phyloP scores from a whole-genome alignment of 352 stramenopile genomes.

The Peronospora belbahrii region DNA sequence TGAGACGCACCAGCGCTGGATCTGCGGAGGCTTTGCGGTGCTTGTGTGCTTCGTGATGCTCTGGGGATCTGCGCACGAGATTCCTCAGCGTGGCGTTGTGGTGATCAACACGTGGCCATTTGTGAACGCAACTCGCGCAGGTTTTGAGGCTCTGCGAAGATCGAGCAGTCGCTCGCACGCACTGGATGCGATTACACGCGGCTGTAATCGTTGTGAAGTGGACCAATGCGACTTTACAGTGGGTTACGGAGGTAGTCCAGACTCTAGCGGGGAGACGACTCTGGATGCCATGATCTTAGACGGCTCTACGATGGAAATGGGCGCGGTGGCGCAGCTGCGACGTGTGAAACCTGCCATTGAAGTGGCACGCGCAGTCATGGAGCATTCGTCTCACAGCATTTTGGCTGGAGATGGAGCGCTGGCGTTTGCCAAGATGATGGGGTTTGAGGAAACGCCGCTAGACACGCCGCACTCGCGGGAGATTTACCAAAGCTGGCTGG shows the following conservation, averaged over 20 bases:
- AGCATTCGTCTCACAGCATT: constrained; percentile 85
- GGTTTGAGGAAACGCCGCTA: constrained; percentile 70
- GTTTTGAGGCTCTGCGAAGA: constrained; percentile 40
- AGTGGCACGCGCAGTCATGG: constrained; percentile 80
- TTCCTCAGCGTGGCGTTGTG: constrained; percentile 30
- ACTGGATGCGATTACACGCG: constrained; percentile 57
- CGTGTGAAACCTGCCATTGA: constrained; percentile 77
- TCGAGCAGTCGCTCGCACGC: constrained; percentile 9
- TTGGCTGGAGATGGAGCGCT: constrained; percentile 81
- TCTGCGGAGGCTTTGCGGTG: constrained; percentile 23
- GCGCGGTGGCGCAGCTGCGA: constrained; percentile 72
- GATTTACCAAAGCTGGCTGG: constrained; percentile 49
- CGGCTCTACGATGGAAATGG: constrained; percentile 76
- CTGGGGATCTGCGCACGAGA: constrained; percentile 19
- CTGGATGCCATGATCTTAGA: constrained; percentile 90
- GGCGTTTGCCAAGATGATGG: constrained; percentile 87
- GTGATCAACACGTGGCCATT: constrained; percentile 86
- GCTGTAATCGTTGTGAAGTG: constrained; percentile 74
- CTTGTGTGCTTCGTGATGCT: constrained; percentile 27
- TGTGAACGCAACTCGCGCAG: constrained; percentile 53
- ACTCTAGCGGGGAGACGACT: constrained; percentile 81
- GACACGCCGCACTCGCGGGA: constrained; percentile 50
- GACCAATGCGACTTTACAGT: constrained; percentile 87
- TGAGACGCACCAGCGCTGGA: constrained; percentile 26
- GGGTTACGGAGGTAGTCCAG: constrained; percentile 82